Percentiles rank a stretch among this genome's conserved stretches.
Conservation (phyloP, 805 yeast species). For the Pichia californica region DNA sequence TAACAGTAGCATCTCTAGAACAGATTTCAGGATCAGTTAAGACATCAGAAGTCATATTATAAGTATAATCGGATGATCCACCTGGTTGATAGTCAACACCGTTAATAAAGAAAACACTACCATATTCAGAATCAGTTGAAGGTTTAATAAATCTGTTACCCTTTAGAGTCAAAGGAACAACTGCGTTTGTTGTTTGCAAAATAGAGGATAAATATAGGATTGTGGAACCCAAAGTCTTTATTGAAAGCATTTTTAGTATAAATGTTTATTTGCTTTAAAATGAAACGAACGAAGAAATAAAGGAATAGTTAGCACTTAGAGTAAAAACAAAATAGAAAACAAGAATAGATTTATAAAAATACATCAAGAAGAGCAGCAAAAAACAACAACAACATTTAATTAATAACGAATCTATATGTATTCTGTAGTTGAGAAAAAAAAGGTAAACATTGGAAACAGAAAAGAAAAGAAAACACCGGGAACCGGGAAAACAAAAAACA, state of each 20-base stretch:
- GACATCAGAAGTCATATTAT: conserved; percentile 45
- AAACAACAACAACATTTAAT: too few species aligned
- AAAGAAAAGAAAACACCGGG: too few species aligned
- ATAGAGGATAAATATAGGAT: conserved; percentile 10
- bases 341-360: too few species aligned
- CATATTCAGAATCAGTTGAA: conserved; percentile 29
- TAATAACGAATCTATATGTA: too few species aligned
- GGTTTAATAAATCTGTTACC: conserved; percentile 59
- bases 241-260: neutral
- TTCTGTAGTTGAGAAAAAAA: too few species aligned
- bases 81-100: conserved; percentile 95
- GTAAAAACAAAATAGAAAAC: too few species aligned
- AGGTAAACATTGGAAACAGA: too few species aligned
- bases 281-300: too few species aligned
- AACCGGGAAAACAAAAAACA: too few species aligned
- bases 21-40: conserved; percentile 64
- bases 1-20: conserved; percentile 70
- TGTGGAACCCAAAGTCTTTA: neutral
- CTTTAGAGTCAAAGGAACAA: conserved; percentile 50
- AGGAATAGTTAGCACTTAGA: too few species aligned
- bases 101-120: conserved; percentile 66
- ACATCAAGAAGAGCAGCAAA: too few species aligned
- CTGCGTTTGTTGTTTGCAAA: conserved; percentile 29
- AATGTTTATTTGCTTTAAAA: too few species aligned
- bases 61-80: conserved; percentile 62